Base-by-base conservation (phyloP, 2,329 filamentous ascomycete species). In the Blastomyces parvus region DNA sequence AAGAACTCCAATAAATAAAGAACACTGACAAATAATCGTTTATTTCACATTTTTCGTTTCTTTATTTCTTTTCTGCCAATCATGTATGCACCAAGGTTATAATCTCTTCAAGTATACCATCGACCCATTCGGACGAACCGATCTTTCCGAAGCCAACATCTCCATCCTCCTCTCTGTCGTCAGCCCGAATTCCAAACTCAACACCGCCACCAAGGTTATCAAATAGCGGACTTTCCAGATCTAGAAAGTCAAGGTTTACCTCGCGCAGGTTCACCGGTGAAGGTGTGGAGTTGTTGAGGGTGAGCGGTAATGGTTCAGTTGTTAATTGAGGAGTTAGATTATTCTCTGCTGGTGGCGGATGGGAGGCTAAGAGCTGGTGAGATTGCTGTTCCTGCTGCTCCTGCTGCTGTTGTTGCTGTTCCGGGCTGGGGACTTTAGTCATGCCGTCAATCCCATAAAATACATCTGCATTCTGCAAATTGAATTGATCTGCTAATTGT, bases 61-160 rank as follows among this genome's bases (percentile, higher is more conserved):
- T 22, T 22, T 22, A 46, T 8, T n/a, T 46, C n/a, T 46, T 46
- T 22, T 46, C 19, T 22, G 44, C n/a, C n/a, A 44, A 42, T 5
- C 50, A 64, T 8, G 61, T 58, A 38, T 59, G 60, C 44, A 65
- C 62, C 17, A 50, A 48, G 56, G 30, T 60, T 53, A 64, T 42
- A 57, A 65, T 65, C 50, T 64, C 62, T 53, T 65, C 48, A 17
- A 65, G 56, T 62, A 65, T 65, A 46, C 9, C 48, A 55, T 65
- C 60, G 7, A 57, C 56, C 64, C 64, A 65, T 9, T 13, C 5
- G n/a, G 56, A 27, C n/a, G 38, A 19, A 44, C 22, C 38, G 1
- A 14, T 14, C 27, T 44, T 59, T 30, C n/a, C 38, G 17, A 36
- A 25, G 44, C 46, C 44, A 27, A 46, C 57, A 53, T 65, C 46